Percentiles rank a stretch among this genome's conserved stretches.
phyloP scores from a whole-genome alignment of 169 alveolate genomes.

The Sarcocystis neurona region DNA sequence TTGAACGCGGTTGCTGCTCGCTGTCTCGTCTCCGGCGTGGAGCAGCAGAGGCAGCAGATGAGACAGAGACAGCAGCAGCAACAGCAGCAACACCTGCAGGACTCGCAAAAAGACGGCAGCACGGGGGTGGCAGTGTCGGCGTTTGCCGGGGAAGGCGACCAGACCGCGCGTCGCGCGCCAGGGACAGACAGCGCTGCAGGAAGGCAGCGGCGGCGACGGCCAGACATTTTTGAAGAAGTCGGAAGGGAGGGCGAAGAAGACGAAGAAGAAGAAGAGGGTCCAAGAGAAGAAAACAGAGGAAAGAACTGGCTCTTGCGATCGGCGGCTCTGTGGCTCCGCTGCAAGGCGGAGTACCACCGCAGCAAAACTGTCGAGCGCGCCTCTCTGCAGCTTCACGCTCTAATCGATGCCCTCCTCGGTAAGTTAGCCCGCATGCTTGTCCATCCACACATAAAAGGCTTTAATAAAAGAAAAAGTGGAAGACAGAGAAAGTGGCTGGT shows the following conservation, averaged over 20 bases:
- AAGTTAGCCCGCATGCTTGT: too few species aligned
- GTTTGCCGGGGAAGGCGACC: background rate
- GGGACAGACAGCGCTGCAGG: background rate
- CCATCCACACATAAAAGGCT: too few species aligned
- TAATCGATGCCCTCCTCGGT: slow-evolving; percentile 66
- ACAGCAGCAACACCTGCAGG: too few species aligned
- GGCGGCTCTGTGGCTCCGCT: slow-evolving; percentile 65
- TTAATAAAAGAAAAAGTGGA: too few species aligned
- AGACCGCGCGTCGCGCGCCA: background rate
- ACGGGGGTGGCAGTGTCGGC: too few species aligned
- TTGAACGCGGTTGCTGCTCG: slow-evolving; percentile 59
- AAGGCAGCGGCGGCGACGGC: background rate
- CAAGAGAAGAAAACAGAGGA: too few species aligned
- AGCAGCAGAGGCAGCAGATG: slow-evolving; percentile 32
- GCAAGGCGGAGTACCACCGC: slow-evolving; percentile 66
- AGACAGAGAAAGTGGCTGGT: too few species aligned
- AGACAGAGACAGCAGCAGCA: slow-evolving; percentile 29
- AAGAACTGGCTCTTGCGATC: slow-evolving; percentile 67
- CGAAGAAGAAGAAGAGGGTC: slow-evolving; percentile 22
- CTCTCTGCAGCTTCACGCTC: slow-evolving; percentile 66
- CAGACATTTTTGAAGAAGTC: background rate
- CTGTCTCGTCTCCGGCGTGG: slow-evolving; percentile 4
- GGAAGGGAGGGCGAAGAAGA: background rate
- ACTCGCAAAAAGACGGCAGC: too few species aligned
- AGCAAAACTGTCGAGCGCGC: slow-evolving; percentile 67